These are phyloP conservation scores for Alternaria infectoria DNA, from an alignment of 2,329 filamentous ascomycete genomes.

Conservation along the genomic window DNA sequence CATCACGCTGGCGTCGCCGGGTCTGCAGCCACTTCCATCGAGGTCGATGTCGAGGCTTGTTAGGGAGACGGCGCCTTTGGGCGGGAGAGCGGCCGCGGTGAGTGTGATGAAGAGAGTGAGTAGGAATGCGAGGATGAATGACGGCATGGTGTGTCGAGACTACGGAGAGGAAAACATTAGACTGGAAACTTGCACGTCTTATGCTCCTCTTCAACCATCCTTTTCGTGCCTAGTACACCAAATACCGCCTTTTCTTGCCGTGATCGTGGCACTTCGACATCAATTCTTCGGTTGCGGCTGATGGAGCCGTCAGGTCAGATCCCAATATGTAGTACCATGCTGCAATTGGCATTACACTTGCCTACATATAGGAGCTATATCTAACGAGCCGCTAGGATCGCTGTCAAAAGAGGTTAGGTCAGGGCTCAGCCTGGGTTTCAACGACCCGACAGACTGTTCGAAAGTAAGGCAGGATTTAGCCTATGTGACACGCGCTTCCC, in stretches of 20 bases:
- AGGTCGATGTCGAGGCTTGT: slow-evolving; percentile 27
- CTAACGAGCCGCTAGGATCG: not conserved
- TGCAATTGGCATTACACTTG: not conserved
- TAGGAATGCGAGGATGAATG: not conserved
- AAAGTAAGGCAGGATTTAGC: not conserved
- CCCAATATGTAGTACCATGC: not conserved
- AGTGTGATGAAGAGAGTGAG: not conserved
- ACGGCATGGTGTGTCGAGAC: not conserved
- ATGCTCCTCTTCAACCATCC: not conserved
- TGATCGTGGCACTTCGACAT: not conserved
- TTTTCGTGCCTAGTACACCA: not conserved
- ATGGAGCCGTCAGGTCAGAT: not conserved
- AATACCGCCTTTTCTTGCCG: not conserved
- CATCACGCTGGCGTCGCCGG: slow-evolving; percentile 26
- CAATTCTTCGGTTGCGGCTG: slow-evolving; percentile 1
- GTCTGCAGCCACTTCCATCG: slow-evolving; percentile 31
- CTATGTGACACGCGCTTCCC: not conserved
- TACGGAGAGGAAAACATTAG: not conserved
- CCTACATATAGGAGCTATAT: not conserved
- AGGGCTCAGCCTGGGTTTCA: not conserved
- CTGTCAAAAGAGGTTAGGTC: not conserved
- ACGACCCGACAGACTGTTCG: not conserved
- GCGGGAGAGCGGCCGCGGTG: slow-evolving; percentile 2
- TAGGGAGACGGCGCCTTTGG: slow-evolving; percentile 18
- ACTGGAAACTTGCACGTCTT: not conserved